Conservation (phyloP, 768 basidiomycete genomes). For the Myochromella boudieri region DNA sequence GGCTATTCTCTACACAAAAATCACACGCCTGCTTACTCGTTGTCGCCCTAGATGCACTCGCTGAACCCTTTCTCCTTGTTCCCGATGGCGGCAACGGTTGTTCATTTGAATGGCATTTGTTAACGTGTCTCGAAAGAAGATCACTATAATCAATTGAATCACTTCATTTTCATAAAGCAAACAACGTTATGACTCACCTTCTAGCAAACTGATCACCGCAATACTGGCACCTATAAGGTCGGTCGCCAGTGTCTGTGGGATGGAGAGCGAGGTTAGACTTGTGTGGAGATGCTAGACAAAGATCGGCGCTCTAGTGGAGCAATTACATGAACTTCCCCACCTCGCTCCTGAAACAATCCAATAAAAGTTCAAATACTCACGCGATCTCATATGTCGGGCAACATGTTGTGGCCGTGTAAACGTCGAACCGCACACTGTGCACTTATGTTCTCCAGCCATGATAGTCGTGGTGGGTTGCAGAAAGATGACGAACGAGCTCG, state of each 20-base stretch:
- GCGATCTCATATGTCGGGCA: constrained; percentile 86
- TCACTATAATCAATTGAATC: constrained; percentile 61
- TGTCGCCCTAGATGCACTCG: constrained; percentile 67
- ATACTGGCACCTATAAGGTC: constrained; percentile 85
- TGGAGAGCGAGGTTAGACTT: no score
- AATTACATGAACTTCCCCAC: no score
- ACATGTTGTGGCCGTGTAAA: constrained; percentile 92
- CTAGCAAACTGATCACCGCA: constrained; percentile 91
- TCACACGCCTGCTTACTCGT: constrained; percentile 86
- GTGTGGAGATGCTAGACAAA: constrained; percentile 9
- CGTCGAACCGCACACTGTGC: constrained; percentile 83
- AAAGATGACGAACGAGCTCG: no score
- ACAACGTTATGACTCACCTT: no score
- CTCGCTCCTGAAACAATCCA: no score
- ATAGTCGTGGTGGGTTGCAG: no score
- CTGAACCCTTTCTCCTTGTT: constrained; percentile 63
- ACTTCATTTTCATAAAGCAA: neutral
- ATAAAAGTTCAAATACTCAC: constrained; percentile 50
- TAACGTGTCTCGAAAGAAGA: constrained; percentile 81
- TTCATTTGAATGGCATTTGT: constrained; percentile 85
- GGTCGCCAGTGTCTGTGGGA: constrained; percentile 86
- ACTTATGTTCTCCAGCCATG: constrained; percentile 85
- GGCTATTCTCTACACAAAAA: constrained; percentile 73
- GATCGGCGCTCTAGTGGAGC: no score
- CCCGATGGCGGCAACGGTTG: constrained; percentile 46